A percentile compares a stretch with the other conserved stretches of the same genome.
Evolutionary conservation across 2,329 filamentous ascomycete genomes (phyloP).

Genomic region (Fusarium graminum): DNA sequence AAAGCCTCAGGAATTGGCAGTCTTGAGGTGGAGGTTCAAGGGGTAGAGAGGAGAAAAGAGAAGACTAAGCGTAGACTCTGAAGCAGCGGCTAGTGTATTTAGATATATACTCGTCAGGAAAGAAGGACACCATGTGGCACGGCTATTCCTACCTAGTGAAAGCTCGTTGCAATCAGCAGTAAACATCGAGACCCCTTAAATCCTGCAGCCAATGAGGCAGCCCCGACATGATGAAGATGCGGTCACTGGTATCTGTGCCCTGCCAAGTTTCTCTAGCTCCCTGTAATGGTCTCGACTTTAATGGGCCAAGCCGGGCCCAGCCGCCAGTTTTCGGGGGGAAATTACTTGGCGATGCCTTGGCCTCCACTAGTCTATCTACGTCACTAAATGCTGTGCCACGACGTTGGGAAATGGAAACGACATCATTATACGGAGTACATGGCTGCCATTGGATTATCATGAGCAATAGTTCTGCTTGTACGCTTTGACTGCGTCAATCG

Average conservation of each 20-base stretch:
- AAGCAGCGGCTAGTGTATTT: too few species aligned
- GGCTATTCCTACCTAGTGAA: too few species aligned
- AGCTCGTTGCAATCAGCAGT: neutral
- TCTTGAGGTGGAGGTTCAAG: neutral
- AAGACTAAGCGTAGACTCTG: neutral
- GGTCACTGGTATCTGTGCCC: constrained; percentile 21
- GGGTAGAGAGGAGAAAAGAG: neutral
- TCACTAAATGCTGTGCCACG: constrained; percentile 21
- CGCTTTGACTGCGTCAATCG: neutral
- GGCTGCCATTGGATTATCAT: neutral
- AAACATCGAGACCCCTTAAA: constrained; percentile 14
- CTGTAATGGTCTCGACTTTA: constrained; percentile 7
- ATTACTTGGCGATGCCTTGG: constrained; percentile 39
- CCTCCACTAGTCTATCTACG: constrained; percentile 26
- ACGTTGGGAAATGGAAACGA: neutral
- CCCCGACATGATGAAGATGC: constrained; percentile 23
- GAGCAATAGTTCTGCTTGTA: neutral
- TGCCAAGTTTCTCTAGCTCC: constrained; percentile 35
- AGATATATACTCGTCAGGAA: too few species aligned
- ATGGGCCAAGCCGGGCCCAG: constrained; percentile 38
- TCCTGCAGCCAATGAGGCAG: constrained; percentile 17
- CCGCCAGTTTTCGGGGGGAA: constrained; percentile 32
- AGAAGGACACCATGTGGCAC: neutral
- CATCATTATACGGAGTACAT: constrained; percentile 15
- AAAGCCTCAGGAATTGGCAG: neutral